A percentile compares a stretch with the other conserved stretches of the same genome.
phyloP scores from a whole-genome alignment of 768 basidiomycete species.

The Kwoniella dejecticola region DNA sequence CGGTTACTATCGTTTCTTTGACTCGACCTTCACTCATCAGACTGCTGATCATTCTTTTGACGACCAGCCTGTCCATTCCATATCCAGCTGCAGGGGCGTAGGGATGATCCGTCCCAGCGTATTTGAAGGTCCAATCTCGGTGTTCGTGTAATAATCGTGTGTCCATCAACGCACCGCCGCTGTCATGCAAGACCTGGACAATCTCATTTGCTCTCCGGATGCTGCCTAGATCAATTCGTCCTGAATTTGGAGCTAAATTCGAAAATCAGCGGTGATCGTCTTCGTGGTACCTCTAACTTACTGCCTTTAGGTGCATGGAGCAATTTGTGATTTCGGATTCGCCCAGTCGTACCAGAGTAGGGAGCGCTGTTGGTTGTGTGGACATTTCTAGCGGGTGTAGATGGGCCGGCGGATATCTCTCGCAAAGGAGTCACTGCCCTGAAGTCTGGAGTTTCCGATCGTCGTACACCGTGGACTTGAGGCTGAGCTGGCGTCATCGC shows the following conservation, averaged over 20 bases:
- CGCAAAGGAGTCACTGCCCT: constrained; percentile 8
- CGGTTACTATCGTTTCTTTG: constrained; percentile 69
- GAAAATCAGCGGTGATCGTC: not conserved
- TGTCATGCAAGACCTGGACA: constrained; percentile 26
- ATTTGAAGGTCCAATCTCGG: constrained; percentile 29
- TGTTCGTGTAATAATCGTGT: constrained; percentile 26
- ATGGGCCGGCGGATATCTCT: constrained; percentile 2
- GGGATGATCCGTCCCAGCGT: constrained; percentile 40
- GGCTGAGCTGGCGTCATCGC: not conserved
- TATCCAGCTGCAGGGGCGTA: constrained; percentile 30
- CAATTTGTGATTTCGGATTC: not conserved
- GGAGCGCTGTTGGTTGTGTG: not conserved
- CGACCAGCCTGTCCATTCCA: constrained; percentile 61
- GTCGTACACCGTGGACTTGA: not conserved
- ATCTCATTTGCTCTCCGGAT: constrained; percentile 37
- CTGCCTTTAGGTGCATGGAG: not conserved
- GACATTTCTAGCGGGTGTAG: not conserved
- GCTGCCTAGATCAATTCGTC: constrained; percentile 30
- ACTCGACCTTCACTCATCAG: constrained; percentile 70
- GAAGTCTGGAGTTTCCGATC: not conserved
- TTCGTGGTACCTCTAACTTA: not conserved
- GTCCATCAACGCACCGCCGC: constrained; percentile 30
- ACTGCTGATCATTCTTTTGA: constrained; percentile 63
- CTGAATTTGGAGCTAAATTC: not conserved
- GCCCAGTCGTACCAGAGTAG: not conserved